phyloP scores from a whole-genome alignment of 192 early-diverging fungal genomes.

The Backusella parvicylindrica region DNA sequence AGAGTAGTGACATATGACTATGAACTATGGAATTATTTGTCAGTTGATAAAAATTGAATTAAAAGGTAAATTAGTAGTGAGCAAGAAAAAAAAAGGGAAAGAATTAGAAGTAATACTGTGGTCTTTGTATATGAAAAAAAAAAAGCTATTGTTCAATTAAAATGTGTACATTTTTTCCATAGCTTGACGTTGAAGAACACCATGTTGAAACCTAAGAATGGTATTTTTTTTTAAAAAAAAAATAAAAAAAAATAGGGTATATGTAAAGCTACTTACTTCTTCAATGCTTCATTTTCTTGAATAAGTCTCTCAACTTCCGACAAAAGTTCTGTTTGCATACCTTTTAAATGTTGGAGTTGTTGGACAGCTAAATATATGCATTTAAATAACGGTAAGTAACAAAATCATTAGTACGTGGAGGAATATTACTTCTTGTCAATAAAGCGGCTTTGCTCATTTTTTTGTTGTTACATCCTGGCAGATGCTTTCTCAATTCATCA shows the following conservation, averaged over 20 bases:
- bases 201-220: constrained; percentile 31
- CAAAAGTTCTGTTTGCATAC: constrained; percentile 31
- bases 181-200: constrained; percentile 35
- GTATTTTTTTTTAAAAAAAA: background rate
- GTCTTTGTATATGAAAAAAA: background rate
- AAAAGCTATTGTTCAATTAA: background rate
- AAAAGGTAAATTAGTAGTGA: background rate
- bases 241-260: background rate
- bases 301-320: constrained; percentile 28
- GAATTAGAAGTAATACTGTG: background rate
- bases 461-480: constrained; percentile 36
- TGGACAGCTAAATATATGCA: constrained; percentile 31
- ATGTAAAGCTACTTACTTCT: constrained; percentile 12
- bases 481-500: constrained; percentile 41
- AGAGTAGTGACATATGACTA: background rate
- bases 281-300: constrained; percentile 29
- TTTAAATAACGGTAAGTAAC: background rate
- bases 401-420: background rate
- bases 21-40: background rate
- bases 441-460: constrained; percentile 46
- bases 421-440: constrained; percentile 36
- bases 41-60: background rate
- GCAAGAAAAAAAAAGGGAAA: background rate
- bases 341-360: constrained; percentile 42
- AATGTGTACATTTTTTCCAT: constrained; percentile 42